phyloP scores from a whole-genome alignment of 768 basidiomycete species.

The Chlorophyllum brunneum region DNA sequence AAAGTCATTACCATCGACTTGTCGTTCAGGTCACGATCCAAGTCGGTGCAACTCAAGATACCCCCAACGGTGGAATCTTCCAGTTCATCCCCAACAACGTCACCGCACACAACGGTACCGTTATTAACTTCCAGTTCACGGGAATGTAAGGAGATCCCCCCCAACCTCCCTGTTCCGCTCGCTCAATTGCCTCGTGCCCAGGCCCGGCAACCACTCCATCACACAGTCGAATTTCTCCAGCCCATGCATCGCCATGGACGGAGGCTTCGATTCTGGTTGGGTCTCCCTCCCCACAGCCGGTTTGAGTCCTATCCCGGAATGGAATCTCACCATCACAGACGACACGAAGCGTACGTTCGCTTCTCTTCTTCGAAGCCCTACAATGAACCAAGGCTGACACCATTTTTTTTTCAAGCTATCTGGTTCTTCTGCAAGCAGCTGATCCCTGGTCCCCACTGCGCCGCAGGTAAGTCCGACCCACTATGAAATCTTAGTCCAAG shows the following conservation, averaged over 20 bases:
- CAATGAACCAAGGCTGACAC: conserved; percentile 18
- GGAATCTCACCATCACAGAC: conserved; percentile 50
- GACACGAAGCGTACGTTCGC: conserved; percentile 36
- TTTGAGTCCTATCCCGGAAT: conserved; percentile 29
- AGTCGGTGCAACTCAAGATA: conserved; percentile 31
- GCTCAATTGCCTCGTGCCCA: conserved; percentile 12
- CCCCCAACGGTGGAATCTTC: conserved; percentile 32
- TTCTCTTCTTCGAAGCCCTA: conserved; percentile 10
- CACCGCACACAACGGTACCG: conserved; percentile 39
- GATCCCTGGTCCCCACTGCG: conserved; percentile 37
- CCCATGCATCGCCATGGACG: conserved; percentile 40
- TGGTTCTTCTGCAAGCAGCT: conserved; percentile 61
- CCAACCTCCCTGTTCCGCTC: not conserved
- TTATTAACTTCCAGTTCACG: conserved; percentile 47
- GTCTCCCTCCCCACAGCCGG: conserved; percentile 33
- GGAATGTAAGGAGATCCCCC: conserved; percentile 32
- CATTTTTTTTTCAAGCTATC: conserved; percentile 31
- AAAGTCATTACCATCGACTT: no score
- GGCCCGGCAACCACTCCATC: conserved; percentile 51
- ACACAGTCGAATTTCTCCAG: conserved; percentile 44
- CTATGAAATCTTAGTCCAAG: not conserved
- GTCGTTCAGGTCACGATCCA: conserved; percentile 23
- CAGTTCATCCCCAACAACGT: conserved; percentile 42
- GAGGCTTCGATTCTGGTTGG: conserved; percentile 57
- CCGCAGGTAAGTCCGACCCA: conserved; percentile 19